phyloP scores from a whole-genome alignment of 306 rosid species.

The Cotoneaster glaucophyllus region DNA sequence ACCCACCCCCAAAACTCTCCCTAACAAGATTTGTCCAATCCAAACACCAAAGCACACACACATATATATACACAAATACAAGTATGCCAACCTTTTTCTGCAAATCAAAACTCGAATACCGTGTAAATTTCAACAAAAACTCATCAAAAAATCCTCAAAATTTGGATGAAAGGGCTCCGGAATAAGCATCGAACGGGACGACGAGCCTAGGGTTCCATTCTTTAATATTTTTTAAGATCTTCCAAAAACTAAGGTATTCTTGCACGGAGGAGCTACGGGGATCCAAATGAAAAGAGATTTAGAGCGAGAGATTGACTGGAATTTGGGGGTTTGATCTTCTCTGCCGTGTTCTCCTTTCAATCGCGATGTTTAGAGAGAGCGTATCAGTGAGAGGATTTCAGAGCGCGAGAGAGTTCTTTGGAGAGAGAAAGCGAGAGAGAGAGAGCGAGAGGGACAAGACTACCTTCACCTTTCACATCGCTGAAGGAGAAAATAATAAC shows the following conservation, averaged over 20 bases:
- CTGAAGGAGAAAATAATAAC: not conserved
- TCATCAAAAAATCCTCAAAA: conserved; percentile 9
- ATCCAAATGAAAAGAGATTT: conserved; percentile 24
- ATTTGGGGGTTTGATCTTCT: conserved; percentile 15
- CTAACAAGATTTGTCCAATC: conserved; percentile 1
- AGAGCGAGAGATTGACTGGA: conserved; percentile 5
- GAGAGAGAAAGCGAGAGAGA: conserved; percentile 3
- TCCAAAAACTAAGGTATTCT: conserved; percentile 45
- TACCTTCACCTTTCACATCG: conserved; percentile 16
- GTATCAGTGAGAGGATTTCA: conserved; percentile 1
- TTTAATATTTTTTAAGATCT: not conserved
- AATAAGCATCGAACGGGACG: not conserved
- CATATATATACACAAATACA: conserved; percentile 17
- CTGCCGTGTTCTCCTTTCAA: conserved; percentile 17
- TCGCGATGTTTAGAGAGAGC: conserved; percentile 28
- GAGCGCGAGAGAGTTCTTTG: conserved; percentile 10
- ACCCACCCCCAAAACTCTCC: conserved; percentile 21
- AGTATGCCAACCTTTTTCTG: conserved; percentile 14
- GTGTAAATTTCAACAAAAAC: not conserved
- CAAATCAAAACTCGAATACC: conserved; percentile 22
- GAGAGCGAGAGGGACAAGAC: not conserved
- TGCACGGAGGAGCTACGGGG: conserved; percentile 21
- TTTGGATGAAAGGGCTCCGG: not conserved
- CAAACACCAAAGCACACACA: conserved; percentile 17
- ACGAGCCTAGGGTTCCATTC: conserved; percentile 31